Base-by-base conservation (phyloP, 345 rosid species). In the Salix koriyanagi region DNA sequence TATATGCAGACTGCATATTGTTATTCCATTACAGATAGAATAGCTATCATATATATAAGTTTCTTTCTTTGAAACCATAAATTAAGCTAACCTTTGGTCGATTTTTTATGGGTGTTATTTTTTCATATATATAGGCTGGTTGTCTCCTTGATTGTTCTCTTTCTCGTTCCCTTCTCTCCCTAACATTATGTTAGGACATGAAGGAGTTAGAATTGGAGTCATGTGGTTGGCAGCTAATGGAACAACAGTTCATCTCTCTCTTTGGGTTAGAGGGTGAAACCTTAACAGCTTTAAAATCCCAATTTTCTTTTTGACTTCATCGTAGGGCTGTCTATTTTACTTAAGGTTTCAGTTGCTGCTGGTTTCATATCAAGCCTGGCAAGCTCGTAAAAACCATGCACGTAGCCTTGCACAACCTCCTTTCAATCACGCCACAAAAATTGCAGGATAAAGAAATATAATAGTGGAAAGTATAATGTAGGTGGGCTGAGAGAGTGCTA, bases 81-180 rank as follows among this genome's bases (percentile, higher is more conserved):
- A 86, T 25, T 50, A 84, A 75, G 79, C 58, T 65, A 72, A 1
- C 66, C 67, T 67, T 83, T 80, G 88, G 90, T 78, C 46, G 81
- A 28, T 44, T 52, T 80, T 67, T 75, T 65, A 71, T 71, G 65
- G 68, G 69, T 73, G 73, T 72, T 75, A 42, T 46, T 71, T 67
- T 75, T 69, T 30, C 32, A 30, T 30, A 30, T 30, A 30, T 60
- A 85, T 84, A 82, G 84, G 86, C 83, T 84, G 77, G 76, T 79
- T 92, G 97, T 95, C 97, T 87, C 91, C 92, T 84, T 73, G 83
- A 77, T 58, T 89, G 94, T 88, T 86, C 80, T 83, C 84, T 84
- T 79, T 46, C 70, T 85, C 91, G 93, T 92, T 90, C 85, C 98
- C 92, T 89, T 89, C 85, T 78, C 83, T 78, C 83, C 82, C 90